Percentiles rank a stretch among this genome's conserved stretches.
Evolutionary conservation across 805 yeast genomes (phyloP).

Genomic region (Candida parachauliodes): DNA sequence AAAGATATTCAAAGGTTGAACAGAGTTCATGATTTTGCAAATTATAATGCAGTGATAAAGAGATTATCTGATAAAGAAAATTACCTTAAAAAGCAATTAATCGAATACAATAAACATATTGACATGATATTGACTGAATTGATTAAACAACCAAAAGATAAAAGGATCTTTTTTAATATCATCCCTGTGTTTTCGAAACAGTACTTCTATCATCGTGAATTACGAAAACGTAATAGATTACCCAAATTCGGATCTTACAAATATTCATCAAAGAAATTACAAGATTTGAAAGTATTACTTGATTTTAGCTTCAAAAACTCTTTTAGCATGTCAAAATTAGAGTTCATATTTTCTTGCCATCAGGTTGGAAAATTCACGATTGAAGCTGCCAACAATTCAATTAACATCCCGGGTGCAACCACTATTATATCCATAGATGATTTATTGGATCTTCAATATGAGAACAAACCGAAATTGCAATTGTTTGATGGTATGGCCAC

Average conservation of each 20-base stretch:
- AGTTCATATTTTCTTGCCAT: conserved; percentile 73
- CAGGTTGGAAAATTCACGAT: conserved; percentile 67
- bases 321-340: conserved; percentile 56
- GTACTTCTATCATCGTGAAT: conserved; percentile 68
- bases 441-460: conserved; percentile 70
- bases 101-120: conserved; percentile 46
- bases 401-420: conserved; percentile 61
- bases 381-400: conserved; percentile 69
- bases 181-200: conserved; percentile 65
- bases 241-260: conserved; percentile 77
- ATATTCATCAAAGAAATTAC: conserved; percentile 69
- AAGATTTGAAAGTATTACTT: conserved; percentile 66
- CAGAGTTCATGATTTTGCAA: conserved; percentile 38
- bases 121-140: conserved; percentile 41
- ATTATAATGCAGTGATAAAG: conserved; percentile 39
- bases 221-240: conserved; percentile 60
- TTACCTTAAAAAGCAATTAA: conserved; percentile 41
- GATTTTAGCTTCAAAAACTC: conserved; percentile 43
- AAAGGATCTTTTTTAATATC: conserved; percentile 41
- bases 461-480: conserved; percentile 49
- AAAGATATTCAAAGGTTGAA: conserved; percentile 42
- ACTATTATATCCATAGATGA: conserved; percentile 65
- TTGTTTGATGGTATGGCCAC: conserved; percentile 66
- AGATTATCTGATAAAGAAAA: conserved; percentile 45
- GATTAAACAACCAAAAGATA: conserved; percentile 45